phyloP scores from a whole-genome alignment of 1,139 yeast genomes.

The Scheffersomyces titani region DNA sequence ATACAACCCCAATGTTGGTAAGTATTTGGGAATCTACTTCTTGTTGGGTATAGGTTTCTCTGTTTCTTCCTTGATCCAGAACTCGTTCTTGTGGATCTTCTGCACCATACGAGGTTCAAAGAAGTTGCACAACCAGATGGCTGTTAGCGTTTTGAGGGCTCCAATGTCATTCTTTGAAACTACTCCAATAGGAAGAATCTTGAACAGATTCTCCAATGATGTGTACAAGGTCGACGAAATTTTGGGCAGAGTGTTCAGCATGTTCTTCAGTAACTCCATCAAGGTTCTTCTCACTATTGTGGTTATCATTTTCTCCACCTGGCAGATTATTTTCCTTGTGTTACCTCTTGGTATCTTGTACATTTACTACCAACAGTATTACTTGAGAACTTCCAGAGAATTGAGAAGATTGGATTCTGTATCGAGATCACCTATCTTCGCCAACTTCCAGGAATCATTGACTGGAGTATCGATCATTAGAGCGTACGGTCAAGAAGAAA shows the following conservation, averaged over 20 bases:
- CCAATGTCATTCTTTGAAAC: constrained; percentile 98
- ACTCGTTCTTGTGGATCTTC: constrained; percentile 73
- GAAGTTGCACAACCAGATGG: constrained; percentile 77
- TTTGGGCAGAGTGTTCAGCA: constrained; percentile 78
- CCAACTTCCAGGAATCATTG: constrained; percentile 94
- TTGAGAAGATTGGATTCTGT: constrained; percentile 92
- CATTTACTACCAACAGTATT: constrained; percentile 84
- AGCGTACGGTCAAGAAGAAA: constrained; percentile 75
- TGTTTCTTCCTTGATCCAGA: constrained; percentile 63
- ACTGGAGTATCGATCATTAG: constrained; percentile 89
- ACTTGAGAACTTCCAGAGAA: constrained; percentile 88
- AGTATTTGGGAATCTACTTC: constrained; percentile 76
- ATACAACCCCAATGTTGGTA: constrained; percentile 66
- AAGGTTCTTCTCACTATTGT: constrained; percentile 78
- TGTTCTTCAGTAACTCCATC: constrained; percentile 72
- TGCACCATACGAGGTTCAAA: constrained; percentile 86
- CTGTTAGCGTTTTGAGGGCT: constrained; percentile 76
- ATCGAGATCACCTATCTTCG: constrained; percentile 90
- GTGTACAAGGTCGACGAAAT: constrained; percentile 89
- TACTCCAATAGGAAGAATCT: constrained; percentile 91
- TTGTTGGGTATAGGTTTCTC: constrained; percentile 67
- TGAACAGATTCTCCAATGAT: constrained; percentile 93
- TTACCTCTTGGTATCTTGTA: constrained; percentile 74
- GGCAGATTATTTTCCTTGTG: constrained; percentile 76
- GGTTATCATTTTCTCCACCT: constrained; percentile 87